phyloP scores from a whole-genome alignment of 352 stramenopile genomes.

The Peronospora farinosa region DNA sequence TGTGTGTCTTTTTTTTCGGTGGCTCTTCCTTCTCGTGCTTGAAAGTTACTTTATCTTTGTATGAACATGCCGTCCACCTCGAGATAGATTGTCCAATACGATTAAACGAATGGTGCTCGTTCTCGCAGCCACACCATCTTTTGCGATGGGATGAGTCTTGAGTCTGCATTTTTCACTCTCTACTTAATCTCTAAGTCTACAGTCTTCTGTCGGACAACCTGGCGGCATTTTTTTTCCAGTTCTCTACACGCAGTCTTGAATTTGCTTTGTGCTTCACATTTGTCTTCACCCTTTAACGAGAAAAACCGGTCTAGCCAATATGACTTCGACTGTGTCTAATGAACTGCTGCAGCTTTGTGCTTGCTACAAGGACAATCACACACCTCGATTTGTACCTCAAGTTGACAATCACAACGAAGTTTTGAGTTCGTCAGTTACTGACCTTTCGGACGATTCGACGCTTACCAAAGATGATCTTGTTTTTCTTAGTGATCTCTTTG shows the following conservation, averaged over 20 bases:
- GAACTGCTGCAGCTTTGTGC: constrained; percentile 16
- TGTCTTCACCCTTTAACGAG: no score
- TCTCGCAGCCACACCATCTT: constrained; percentile 21
- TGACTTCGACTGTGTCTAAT: constrained; percentile 13
- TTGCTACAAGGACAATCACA: background rate
- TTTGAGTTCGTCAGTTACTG: constrained; percentile 14
- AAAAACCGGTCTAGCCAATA: background rate
- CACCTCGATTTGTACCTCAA: constrained; percentile 1
- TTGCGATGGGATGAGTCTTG: constrained; percentile 20
- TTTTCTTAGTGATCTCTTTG: constrained; percentile 27
- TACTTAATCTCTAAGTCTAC: background rate
- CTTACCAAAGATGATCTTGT: constrained; percentile 26
- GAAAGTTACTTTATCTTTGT: no score
- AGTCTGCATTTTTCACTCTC: background rate
- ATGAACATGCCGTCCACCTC: background rate
- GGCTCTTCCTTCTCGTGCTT: background rate
- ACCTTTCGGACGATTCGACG: constrained; percentile 22
- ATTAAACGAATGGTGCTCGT: constrained; percentile 7
- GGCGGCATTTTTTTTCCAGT: no score
- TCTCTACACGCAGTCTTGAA: constrained; percentile 10
- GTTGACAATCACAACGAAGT: constrained; percentile 4
- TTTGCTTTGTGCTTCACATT: constrained; percentile 10
- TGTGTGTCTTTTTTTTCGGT: no score
- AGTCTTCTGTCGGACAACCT: background rate
- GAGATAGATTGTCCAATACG: background rate